Evolutionary conservation across 768 basidiomycete genomes (phyloP).

Genomic region (Lactarius tabidus): DNA sequence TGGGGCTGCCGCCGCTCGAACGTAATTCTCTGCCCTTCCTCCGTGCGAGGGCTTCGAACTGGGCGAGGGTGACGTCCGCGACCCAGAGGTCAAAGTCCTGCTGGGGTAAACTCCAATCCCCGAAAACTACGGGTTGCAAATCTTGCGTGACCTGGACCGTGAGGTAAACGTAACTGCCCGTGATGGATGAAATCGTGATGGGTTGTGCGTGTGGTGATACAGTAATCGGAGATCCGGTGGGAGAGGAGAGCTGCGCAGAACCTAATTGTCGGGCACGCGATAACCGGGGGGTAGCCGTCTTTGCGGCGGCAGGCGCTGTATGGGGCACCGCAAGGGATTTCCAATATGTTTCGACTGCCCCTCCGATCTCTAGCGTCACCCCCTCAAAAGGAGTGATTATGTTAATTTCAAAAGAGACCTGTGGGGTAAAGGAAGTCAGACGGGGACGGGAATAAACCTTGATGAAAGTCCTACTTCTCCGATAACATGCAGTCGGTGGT

Average conservation of each 20-base stretch:
- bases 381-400: conserved; percentile 87
- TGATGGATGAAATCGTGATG: conserved; percentile 83
- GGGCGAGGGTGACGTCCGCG: conserved; percentile 75
- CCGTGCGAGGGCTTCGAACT: conserved; percentile 67
- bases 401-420: conserved; percentile 88
- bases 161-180: conserved; percentile 82
- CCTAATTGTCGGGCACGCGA: conserved; percentile 31
- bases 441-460: not conserved
- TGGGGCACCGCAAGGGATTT: conserved; percentile 68
- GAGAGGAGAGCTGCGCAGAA: conserved; percentile 56
- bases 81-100: conserved; percentile 73
- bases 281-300: conserved; percentile 27
- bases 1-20: conserved; percentile 20
- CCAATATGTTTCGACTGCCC: conserved; percentile 98
- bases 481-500: conserved; percentile 88
- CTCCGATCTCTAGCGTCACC: conserved; percentile 90
- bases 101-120: conserved; percentile 72
- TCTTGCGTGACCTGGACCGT: conserved; percentile 92
- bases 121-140: conserved; percentile 80
- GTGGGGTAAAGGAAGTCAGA: conserved; percentile 12
- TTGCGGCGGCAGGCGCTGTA: conserved; percentile 29
- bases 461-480: conserved; percentile 62
- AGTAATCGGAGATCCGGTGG: conserved; percentile 54
- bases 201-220: conserved; percentile 45
- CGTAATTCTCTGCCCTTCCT: conserved; percentile 44